Evolutionary conservation across 2,329 filamentous ascomycete genomes (phyloP).

Genomic region (Aureobasidium sp.): DNA sequence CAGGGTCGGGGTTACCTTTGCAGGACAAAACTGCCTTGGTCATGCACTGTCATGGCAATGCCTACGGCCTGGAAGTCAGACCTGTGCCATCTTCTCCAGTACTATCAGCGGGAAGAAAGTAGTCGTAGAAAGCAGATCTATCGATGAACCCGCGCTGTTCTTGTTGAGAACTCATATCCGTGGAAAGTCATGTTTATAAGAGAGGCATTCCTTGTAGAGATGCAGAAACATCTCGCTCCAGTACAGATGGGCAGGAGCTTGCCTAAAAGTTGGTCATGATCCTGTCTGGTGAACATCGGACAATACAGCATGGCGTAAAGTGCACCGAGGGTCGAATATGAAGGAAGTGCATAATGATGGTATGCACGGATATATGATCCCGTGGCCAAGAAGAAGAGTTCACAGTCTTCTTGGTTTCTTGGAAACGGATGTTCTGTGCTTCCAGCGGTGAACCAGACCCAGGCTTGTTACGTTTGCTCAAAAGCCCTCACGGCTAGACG

Average conservation of each 20-base stretch:
- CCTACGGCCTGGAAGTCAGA: too few relatives aligned
- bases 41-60: too few relatives aligned
- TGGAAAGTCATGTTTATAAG: background rate
- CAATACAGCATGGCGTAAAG: background rate
- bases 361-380: background rate
- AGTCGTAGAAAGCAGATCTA: background rate
- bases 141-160: background rate
- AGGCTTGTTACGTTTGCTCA: background rate
- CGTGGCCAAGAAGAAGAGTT: background rate
- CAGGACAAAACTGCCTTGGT: too few relatives aligned
- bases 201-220: background rate
- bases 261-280: background rate
- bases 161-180: background rate
- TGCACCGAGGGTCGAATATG: background rate
- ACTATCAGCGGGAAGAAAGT: too few relatives aligned
- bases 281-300: background rate
- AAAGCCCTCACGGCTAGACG: background rate
- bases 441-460: background rate
- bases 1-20: too few relatives aligned
- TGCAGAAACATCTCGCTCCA: background rate
- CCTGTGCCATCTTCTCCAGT: too few relatives aligned
- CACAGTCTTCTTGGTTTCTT: background rate
- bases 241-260: background rate
- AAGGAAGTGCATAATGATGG: background rate
- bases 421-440: constrained; percentile 7